Evolutionary conservation across 768 basidiomycete genomes (phyloP).

Genomic region (Rhodotorula taiwanensis): DNA sequence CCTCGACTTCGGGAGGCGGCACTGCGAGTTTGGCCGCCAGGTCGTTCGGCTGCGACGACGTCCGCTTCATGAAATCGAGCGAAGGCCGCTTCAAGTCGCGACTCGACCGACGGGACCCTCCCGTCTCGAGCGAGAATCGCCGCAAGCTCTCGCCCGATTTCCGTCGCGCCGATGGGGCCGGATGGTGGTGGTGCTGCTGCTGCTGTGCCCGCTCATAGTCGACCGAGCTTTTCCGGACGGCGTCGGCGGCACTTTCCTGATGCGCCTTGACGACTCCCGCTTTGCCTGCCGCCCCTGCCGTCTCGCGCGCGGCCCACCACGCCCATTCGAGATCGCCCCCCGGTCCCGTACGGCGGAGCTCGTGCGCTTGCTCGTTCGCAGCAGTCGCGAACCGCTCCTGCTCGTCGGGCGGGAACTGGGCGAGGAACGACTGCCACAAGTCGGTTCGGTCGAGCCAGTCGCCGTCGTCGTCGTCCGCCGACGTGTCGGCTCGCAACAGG

Average conservation of each 20-base stretch:
- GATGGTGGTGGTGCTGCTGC: too few relatives aligned
- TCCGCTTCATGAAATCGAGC: too few relatives aligned
- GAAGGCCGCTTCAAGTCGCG: too few relatives aligned
- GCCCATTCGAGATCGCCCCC: constrained; percentile 31
- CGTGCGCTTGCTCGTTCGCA: not conserved
- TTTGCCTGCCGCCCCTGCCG: constrained; percentile 13
- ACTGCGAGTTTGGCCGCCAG: too few relatives aligned
- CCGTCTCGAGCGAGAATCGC: too few relatives aligned
- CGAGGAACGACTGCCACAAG: constrained; percentile 16
- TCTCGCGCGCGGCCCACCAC: constrained; percentile 22
- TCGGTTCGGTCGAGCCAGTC: not conserved
- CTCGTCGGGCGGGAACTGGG: not conserved
- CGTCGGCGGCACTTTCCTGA: not conserved
- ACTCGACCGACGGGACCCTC: too few relatives aligned
- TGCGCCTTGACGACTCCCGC: constrained; percentile 17
- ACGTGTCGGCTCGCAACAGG: not conserved
- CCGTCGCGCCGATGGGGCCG: too few relatives aligned
- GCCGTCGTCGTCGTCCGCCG: not conserved
- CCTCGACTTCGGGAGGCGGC: too few relatives aligned
- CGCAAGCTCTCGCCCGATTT: too few relatives aligned
- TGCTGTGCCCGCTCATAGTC: too few relatives aligned
- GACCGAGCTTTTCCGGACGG: not conserved
- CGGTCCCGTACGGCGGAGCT: constrained; percentile 5
- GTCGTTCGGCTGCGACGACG: too few relatives aligned
- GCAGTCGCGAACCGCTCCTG: not conserved